Conservation (phyloP, 1,284 basidiomycete species). For the Spongiforma sp. region DNA sequence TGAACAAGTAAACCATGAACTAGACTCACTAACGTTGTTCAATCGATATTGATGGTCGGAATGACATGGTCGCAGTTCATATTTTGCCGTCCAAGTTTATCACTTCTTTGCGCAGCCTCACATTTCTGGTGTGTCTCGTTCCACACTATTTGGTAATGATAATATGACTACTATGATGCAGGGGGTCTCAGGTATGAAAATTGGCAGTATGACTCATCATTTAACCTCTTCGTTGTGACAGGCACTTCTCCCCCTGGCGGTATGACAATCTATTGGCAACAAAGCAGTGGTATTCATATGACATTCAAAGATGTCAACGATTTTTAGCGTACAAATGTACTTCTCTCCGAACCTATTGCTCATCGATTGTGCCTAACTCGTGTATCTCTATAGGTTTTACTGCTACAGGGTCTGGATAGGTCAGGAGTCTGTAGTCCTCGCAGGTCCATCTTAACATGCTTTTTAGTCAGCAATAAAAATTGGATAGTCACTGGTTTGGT, state of each 20-base stretch:
- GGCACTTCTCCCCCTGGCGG: no score
- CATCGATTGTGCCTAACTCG: background rate
- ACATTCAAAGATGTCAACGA: background rate
- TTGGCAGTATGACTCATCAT: no score
- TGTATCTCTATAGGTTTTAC: constrained; percentile 9
- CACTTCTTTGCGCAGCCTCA: constrained; percentile 5
- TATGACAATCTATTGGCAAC: no score
- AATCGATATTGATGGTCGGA: background rate
- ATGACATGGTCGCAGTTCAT: constrained; percentile 5
- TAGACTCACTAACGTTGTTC: background rate
- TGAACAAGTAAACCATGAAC: background rate
- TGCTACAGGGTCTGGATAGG: constrained; percentile 17
- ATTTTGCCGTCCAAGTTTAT: constrained; percentile 8
- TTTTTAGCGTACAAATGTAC: constrained; percentile 8
- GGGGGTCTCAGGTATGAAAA: no score
- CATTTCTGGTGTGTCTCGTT: constrained; percentile 6
- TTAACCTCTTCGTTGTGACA: no score
- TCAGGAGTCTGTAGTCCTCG: background rate
- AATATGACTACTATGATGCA: background rate
- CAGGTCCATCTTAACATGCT: background rate
- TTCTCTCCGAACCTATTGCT: background rate
- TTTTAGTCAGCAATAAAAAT: constrained; percentile 8
- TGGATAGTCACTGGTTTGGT: constrained; percentile 8
- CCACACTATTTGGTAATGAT: background rate
- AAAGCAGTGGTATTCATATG: background rate